Percentiles rank a stretch among this genome's conserved stretches.
Evolutionary conservation across 179 eudicot genomes (phyloP).

Genomic region (Dionaea muscipula): DNA sequence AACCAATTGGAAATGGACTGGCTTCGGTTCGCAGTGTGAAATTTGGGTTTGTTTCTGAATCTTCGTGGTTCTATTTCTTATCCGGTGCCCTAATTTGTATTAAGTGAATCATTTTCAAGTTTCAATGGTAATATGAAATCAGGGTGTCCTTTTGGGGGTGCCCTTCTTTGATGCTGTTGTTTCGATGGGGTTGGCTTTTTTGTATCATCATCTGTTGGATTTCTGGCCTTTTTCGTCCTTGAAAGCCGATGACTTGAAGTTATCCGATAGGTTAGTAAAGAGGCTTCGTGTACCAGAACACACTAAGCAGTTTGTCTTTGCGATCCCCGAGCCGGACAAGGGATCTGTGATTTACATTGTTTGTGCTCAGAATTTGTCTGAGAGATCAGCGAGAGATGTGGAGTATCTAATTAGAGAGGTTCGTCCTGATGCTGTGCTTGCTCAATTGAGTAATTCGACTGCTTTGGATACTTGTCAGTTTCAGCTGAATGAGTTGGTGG

Average conservation of each 20-base stretch:
- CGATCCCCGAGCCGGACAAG: conserved; percentile 45
- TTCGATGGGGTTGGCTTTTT: conserved; percentile 12
- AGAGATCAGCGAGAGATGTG: conserved; percentile 59
- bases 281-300: conserved; percentile 54
- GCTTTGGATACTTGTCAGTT: conserved; percentile 26
- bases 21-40: too few relatives aligned
- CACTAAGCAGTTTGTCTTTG: conserved; percentile 72
- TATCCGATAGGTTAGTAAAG: conserved; percentile 47
- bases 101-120: neutral
- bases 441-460: conserved; percentile 32
- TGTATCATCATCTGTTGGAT: conserved; percentile 35
- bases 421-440: conserved; percentile 66
- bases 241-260: conserved; percentile 40
- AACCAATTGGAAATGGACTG: too few relatives aligned
- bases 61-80: neutral
- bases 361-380: conserved; percentile 74
- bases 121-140: neutral
- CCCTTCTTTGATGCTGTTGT: neutral
- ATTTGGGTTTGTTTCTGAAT: too few relatives aligned
- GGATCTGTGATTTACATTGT: conserved; percentile 45
- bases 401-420: conserved; percentile 58
- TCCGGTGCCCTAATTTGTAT: neutral
- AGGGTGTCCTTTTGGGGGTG: neutral
- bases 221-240: conserved; percentile 61
- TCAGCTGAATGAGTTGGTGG: conserved; percentile 20